A percentile compares a stretch with the other conserved stretches of the same genome.
These are phyloP conservation scores for Neofusicoccum laricinum DNA, from an alignment of 2,329 filamentous ascomycete species.

Conservation along the genomic window DNA sequence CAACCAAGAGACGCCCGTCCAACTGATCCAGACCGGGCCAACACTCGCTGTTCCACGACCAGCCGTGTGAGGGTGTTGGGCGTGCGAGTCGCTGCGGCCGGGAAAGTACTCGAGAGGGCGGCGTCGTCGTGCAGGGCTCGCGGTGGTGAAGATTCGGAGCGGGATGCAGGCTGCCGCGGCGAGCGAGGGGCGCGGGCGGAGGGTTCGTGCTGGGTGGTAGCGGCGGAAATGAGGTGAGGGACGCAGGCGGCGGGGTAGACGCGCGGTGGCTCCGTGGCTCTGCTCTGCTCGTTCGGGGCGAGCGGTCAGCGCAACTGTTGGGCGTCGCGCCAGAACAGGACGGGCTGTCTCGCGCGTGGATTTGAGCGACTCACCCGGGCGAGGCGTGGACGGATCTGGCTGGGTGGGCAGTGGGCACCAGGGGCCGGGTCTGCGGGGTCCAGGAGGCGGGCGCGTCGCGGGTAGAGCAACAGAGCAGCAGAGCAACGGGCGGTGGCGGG, in stretches of 20 bases:
- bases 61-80: background rate
- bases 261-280: constrained; percentile 3
- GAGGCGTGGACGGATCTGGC: background rate
- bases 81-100: background rate
- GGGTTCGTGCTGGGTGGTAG: constrained; percentile 5
- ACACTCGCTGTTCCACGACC: constrained; percentile 10
- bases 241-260: constrained; percentile 11
- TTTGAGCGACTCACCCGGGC: constrained; percentile 1
- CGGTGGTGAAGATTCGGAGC: background rate
- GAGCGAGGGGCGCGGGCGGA: constrained; percentile 1
- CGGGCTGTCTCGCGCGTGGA: background rate
- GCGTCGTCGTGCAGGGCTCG: background rate
- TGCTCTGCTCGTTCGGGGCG: constrained; percentile 2
- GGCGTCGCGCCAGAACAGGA: background rate
- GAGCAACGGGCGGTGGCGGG: background rate
- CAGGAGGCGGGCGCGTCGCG: constrained; percentile 14
- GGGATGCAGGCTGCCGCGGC: constrained; percentile 1
- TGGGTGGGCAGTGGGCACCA: background rate
- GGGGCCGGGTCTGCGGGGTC: constrained; percentile 12
- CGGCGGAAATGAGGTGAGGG: constrained; percentile 13
- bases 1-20: background rate
- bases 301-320: background rate
- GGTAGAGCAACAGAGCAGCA: background rate
- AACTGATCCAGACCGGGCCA: constrained; percentile 7
- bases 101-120: background rate